Evolutionary conservation across 495 filamentous ascomycete genomes (phyloP), one percentile per base, ranked within the genome.

Genomic region (Penicillium argentinense): DNA sequence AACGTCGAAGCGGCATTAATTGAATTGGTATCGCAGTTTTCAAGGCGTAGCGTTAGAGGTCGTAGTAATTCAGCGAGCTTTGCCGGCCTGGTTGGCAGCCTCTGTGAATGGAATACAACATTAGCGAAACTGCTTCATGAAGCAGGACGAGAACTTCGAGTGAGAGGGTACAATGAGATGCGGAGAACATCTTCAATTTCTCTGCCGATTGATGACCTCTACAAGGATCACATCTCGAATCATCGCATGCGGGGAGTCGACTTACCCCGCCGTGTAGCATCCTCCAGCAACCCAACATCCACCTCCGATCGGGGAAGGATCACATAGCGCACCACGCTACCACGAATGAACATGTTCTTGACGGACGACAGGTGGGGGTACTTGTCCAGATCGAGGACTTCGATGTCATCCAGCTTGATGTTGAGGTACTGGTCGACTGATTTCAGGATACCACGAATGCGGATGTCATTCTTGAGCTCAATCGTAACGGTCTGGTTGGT

Each of bases 381-480:
- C 64, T 88, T 88, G 57, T 87, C 67, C 66, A 97, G 88, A 39
- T 98, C 93, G 23, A 95, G 73, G 12, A 96, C 91, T 53, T 83
- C 78, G 53, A 97, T 91, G 63, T 97, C 87, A 62, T 98, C 92
- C 27, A 97, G 81, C 74, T 97, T 97, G 75, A 98, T 97, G 73
- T 98, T 98, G 53, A 98, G 83, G 70, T 91, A 98, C 67, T 97
- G 95, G 68, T 98, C 93, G 53, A 98, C 93, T 53, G 86, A 91
- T 75, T 97, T 97, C 51, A 98, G 80, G 16, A 83, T 91, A 48
- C 93, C 93, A 48, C 87, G 86, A 66, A 98, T 95, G 57, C 88
- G 87, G 53, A 98, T 92, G 71, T 98, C 93, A 69, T 98, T 98
- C 74, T 98, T 98, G 68, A 98, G 88, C 73, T 97, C 93, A 68